A percentile compares a stretch with the other conserved stretches of the same genome.
Evolutionary conservation across 345 rosid genomes (phyloP).

Genomic region (Trapa incisa): DNA sequence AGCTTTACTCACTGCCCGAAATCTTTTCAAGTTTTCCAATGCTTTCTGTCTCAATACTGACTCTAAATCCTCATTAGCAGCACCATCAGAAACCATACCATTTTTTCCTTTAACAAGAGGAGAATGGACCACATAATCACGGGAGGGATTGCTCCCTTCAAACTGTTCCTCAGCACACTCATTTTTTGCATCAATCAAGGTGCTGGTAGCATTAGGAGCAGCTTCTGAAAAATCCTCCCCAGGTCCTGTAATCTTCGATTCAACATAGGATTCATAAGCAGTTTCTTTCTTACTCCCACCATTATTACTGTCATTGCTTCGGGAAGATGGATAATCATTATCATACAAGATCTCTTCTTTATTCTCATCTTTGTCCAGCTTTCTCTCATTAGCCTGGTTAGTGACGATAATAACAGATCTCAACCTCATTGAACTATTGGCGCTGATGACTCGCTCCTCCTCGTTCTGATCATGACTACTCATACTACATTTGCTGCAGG

Average conservation of each 20-base stretch:
- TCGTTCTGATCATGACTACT: slow-evolving; percentile 19
- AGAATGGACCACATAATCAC: slow-evolving; percentile 12
- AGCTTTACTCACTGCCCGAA: slow-evolving; percentile 29
- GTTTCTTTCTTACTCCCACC: slow-evolving; percentile 23
- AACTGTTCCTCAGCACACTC: background rate
- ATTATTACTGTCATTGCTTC: slow-evolving; percentile 35
- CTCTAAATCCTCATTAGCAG: slow-evolving; percentile 43
- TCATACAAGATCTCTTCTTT: slow-evolving; percentile 40
- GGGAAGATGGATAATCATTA: slow-evolving; percentile 40
- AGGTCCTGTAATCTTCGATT: slow-evolving; percentile 13
- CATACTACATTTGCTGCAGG: slow-evolving; percentile 15
- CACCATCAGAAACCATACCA: slow-evolving; percentile 15
- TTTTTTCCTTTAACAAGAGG: slow-evolving; percentile 14
- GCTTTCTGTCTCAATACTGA: slow-evolving; percentile 56
- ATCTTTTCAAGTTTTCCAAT: slow-evolving; percentile 57
- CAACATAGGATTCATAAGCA: slow-evolving; percentile 11
- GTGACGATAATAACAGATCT: slow-evolving; percentile 46
- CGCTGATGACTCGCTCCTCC: slow-evolving; percentile 25
- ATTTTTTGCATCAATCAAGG: slow-evolving; percentile 8
- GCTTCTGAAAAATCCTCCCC: slow-evolving; percentile 23
- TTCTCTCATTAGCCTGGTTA: slow-evolving; percentile 16
- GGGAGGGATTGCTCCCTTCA: slow-evolving; percentile 13
- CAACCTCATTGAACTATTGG: slow-evolving; percentile 28
- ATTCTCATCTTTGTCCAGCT: slow-evolving; percentile 19
- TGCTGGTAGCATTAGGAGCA: slow-evolving; percentile 12